A percentile compares a stretch with the other conserved stretches of the same genome.
Conservation (phyloP, 805 yeast species). For the Starmerella bombicola region DNA sequence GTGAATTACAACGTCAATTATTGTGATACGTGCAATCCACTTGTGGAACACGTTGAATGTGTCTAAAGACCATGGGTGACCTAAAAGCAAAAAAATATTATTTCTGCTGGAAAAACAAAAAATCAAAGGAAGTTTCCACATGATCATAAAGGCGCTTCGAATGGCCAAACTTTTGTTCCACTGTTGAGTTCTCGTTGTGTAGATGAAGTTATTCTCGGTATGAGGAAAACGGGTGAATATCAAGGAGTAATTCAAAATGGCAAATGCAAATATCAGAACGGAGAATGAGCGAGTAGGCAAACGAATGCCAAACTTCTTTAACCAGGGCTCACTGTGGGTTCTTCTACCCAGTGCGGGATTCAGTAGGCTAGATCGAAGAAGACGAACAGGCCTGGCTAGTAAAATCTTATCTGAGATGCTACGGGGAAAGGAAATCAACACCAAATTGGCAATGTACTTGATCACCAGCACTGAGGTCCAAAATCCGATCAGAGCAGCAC, state of each 20-base stretch:
- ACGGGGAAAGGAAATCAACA: not conserved
- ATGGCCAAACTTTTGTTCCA: slow-evolving; percentile 15
- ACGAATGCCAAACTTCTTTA: slow-evolving; percentile 4
- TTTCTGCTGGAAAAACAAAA: slow-evolving; percentile 55
- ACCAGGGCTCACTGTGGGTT: slow-evolving; percentile 8
- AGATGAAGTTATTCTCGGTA: slow-evolving; percentile 14
- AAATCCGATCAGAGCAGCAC: slow-evolving; percentile 11
- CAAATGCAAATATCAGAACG: slow-evolving; percentile 27
- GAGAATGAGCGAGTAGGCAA: slow-evolving; percentile 31
- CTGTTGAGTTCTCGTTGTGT: slow-evolving; percentile 18
- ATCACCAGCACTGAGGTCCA: slow-evolving; percentile 12
- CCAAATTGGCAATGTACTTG: not conserved
- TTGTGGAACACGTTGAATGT: slow-evolving; percentile 45
- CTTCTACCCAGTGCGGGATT: slow-evolving; percentile 9
- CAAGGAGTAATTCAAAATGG: slow-evolving; percentile 26
- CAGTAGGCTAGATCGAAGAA: slow-evolving; percentile 4
- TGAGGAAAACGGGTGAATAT: slow-evolving; percentile 14
- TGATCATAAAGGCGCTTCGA: slow-evolving; percentile 14
- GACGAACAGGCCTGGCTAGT: slow-evolving; percentile 1
- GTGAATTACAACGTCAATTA: slow-evolving; percentile 44
- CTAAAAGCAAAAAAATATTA: slow-evolving; percentile 42
- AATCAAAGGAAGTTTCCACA: slow-evolving; percentile 36
- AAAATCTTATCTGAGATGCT: not conserved
- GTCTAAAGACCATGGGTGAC: slow-evolving; percentile 34
- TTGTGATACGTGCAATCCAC: slow-evolving; percentile 47